phyloP scores from a whole-genome alignment of 2,329 filamentous ascomycete genomes.

The Ceratocystis destructans region DNA sequence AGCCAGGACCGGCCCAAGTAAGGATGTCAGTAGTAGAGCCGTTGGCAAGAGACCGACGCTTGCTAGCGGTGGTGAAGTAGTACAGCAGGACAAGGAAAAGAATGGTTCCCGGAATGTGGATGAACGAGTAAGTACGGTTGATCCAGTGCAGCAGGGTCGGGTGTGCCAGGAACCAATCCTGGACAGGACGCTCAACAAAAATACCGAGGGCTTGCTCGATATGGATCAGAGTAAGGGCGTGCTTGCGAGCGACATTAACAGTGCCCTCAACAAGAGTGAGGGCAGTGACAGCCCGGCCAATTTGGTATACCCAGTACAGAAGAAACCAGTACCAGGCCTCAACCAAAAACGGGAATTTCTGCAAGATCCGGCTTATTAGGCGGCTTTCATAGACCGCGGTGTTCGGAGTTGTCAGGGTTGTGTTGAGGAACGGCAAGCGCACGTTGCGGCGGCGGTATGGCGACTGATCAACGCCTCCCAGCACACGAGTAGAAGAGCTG shows the following conservation, averaged over 20 bases:
- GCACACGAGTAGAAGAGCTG: slow-evolving; percentile 18
- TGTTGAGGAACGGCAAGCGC: slow-evolving; percentile 23
- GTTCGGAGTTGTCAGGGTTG: slow-evolving; percentile 44
- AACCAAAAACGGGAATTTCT: slow-evolving; percentile 55
- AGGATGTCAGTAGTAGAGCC: slow-evolving; percentile 23
- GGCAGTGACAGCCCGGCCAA: slow-evolving; percentile 58
- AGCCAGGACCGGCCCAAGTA: slow-evolving; percentile 29
- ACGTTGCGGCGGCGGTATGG: slow-evolving; percentile 20
- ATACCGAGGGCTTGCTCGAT: slow-evolving; percentile 51
- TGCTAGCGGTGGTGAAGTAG: slow-evolving; percentile 53
- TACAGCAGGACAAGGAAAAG: slow-evolving; percentile 51
- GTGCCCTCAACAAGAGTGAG: slow-evolving; percentile 54
- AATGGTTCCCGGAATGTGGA: slow-evolving; percentile 65
- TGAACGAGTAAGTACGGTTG: slow-evolving; percentile 62
- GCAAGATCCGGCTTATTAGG: slow-evolving; percentile 48
- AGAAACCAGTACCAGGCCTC: slow-evolving; percentile 68
- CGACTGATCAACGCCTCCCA: slow-evolving; percentile 19
- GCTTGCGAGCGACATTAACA: slow-evolving; percentile 52
- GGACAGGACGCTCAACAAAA: slow-evolving; percentile 51
- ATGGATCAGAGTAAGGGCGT: slow-evolving; percentile 53
- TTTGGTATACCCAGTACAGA: slow-evolving; percentile 67
- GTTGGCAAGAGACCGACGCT: slow-evolving; percentile 28
- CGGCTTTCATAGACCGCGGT: slow-evolving; percentile 46
- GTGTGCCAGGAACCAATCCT: slow-evolving; percentile 38
- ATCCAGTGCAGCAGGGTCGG: slow-evolving; percentile 51